Percentiles rank a stretch among this genome's conserved stretches.
Conservation (phyloP, 176 grass and related monocot genomes). For the Eragrostis nindensis region DNA sequence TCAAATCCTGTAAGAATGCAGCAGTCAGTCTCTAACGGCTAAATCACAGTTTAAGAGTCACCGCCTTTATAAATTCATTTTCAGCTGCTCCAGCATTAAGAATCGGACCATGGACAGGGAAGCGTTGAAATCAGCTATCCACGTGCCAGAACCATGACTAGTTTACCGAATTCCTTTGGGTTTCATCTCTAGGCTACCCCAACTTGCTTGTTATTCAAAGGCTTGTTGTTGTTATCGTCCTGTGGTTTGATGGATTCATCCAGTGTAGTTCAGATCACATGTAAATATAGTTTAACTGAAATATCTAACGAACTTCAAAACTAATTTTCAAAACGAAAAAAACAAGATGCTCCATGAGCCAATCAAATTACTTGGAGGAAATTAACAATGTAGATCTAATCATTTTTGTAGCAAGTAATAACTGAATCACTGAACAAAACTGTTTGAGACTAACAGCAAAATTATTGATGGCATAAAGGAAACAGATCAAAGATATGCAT, state of each 20-base stretch:
- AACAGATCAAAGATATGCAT: neutral
- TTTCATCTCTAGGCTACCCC: too few relatives aligned
- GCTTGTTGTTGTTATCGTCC: neutral
- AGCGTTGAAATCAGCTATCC: too few relatives aligned
- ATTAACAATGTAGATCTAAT: neutral
- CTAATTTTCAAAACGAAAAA: neutral
- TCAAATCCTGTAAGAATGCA: neutral
- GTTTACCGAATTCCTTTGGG: too few relatives aligned
- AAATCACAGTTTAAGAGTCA: too few relatives aligned
- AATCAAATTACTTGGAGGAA: too few relatives aligned
- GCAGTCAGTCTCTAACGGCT: neutral
- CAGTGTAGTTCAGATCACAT: neutral
- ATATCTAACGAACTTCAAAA: neutral
- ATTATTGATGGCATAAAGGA: neutral
- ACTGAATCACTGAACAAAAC: neutral
- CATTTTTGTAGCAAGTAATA: neutral
- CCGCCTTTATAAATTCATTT: neutral
- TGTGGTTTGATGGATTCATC: neutral
- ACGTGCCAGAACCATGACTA: too few relatives aligned
- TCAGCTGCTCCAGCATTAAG: neutral
- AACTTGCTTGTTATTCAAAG: too few relatives aligned
- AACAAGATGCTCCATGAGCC: neutral
- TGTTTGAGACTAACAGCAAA: constrained; percentile 10
- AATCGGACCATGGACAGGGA: too few relatives aligned
- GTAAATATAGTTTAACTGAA: neutral